These are phyloP conservation scores for Zopfochytrium polystomum DNA, from an alignment of 371 early-diverging fungal genomes.

Conservation along the genomic window DNA sequence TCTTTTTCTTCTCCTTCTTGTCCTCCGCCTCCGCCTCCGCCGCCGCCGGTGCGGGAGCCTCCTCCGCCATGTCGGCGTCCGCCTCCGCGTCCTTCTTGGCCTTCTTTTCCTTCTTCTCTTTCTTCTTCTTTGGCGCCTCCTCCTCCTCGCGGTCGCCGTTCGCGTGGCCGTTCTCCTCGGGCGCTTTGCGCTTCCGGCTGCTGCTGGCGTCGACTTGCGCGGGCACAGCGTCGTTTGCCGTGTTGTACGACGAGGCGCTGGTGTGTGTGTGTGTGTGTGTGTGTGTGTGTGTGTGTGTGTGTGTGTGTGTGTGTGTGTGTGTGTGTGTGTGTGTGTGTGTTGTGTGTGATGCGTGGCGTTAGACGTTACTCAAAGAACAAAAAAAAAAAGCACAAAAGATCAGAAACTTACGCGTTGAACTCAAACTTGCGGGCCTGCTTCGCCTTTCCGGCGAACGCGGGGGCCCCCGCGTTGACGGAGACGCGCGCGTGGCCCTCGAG, in stretches of 20 bases:
- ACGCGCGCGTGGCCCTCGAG: constrained; percentile 93
- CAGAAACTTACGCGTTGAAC: constrained; percentile 33
- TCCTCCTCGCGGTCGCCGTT: constrained; percentile 30
- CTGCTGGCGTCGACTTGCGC: neutral
- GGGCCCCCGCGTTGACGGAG: constrained; percentile 62
- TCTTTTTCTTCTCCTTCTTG: constrained; percentile 36
- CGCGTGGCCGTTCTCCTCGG: constrained; percentile 41
- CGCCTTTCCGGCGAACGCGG: constrained; percentile 61
- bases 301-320: too few relatives aligned
- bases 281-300: too few relatives aligned
- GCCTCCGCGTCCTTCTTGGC: constrained; percentile 26
- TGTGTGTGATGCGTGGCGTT: too few relatives aligned
- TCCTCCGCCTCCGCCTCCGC: constrained; percentile 29
- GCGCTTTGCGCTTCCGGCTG: constrained; percentile 37
- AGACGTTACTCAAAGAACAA: too few relatives aligned
- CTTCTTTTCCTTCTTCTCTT: constrained; percentile 26
- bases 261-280: constrained; percentile 16
- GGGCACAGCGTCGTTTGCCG: constrained; percentile 30
- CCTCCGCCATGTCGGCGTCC: constrained; percentile 30
- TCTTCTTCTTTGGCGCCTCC: constrained; percentile 10
- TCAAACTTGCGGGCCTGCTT: constrained; percentile 49
- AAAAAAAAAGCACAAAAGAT: too few relatives aligned
- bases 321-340: too few relatives aligned
- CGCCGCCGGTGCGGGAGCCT: constrained; percentile 15
- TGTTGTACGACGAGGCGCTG: constrained; percentile 35